A percentile compares a stretch with the other conserved stretches of the same genome.
These are phyloP conservation scores for Lenwebbia sp. DNA, from an alignment of 345 rosid species.

Conservation along the genomic window DNA sequence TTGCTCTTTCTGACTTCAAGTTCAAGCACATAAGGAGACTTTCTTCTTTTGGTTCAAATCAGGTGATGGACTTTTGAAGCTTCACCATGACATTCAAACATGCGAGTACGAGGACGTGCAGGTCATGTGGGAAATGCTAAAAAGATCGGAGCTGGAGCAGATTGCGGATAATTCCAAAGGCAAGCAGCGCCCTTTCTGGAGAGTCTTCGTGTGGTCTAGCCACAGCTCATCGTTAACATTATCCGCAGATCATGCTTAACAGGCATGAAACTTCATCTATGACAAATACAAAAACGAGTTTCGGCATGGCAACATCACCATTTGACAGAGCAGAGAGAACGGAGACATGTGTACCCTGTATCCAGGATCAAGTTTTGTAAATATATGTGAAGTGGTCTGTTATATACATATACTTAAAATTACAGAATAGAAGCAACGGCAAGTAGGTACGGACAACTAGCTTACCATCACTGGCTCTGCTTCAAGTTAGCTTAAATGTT, in stretches of 20 bases:
- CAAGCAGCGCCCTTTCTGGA: slow-evolving; percentile 5
- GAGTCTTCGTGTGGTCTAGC: slow-evolving; percentile 4
- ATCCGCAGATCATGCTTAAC: neutral
- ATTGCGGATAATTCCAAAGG: neutral
- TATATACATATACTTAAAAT: neutral
- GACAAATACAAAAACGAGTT: neutral
- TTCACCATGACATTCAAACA: slow-evolving; percentile 4
- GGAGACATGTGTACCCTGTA: neutral
- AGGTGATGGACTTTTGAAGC: slow-evolving; percentile 11
- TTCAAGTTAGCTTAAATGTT: neutral
- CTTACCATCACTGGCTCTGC: neutral
- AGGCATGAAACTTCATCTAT: neutral
- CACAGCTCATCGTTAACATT: neutral
- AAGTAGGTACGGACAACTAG: neutral
- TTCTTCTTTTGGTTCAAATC: neutral
- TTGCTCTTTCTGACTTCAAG: neutral
- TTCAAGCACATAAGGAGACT: neutral
- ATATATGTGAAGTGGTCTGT: neutral
- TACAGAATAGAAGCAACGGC: neutral
- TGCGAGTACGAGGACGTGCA: slow-evolving; percentile 11
- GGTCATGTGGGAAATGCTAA: slow-evolving; percentile 15
- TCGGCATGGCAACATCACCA: neutral
- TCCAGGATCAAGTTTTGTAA: neutral
- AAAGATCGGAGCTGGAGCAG: slow-evolving; percentile 3
- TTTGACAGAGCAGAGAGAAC: neutral